Conservation (phyloP, 163 green algal genomes). For the Scenedesmus sp. region DNA sequence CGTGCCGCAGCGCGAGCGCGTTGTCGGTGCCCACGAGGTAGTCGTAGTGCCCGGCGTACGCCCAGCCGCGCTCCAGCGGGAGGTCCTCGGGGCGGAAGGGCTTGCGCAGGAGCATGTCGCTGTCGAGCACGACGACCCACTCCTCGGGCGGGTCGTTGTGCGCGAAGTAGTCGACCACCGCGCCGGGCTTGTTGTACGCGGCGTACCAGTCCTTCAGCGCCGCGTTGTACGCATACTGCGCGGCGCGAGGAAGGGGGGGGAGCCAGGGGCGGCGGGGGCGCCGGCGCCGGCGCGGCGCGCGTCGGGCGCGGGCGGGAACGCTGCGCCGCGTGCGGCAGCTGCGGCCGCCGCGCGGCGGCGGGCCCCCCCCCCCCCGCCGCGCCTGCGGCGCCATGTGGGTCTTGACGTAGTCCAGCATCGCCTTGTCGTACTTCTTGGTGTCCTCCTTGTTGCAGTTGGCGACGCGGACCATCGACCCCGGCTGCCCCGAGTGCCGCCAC, state of each 20-base stretch:
- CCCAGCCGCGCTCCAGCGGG: constrained; percentile 60
- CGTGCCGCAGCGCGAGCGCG: constrained; percentile 78
- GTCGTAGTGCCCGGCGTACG: constrained; percentile 50
- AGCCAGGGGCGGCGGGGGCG: neutral
- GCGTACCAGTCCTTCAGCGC: constrained; percentile 54
- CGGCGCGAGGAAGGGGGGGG: neutral
- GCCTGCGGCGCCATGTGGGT: constrained; percentile 72
- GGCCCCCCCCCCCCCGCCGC: neutral
- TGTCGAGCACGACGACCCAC: constrained; percentile 62
- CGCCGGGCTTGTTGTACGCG: constrained; percentile 91
- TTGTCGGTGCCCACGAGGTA: constrained; percentile 84
- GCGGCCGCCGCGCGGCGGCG: neutral
- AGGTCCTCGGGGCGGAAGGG: constrained; percentile 70
- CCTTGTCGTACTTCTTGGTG: constrained; percentile 54
- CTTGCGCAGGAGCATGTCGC: constrained; percentile 76
- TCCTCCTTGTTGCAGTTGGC: constrained; percentile 81
- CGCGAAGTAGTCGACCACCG: constrained; percentile 74
- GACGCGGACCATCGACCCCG: constrained; percentile 76
- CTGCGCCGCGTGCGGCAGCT: too few species aligned
- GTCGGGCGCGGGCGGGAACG: too few species aligned
- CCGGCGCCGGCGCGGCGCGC: too few species aligned
- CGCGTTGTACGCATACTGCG: constrained; percentile 33
- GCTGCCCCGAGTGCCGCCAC: constrained; percentile 71
- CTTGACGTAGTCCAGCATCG: constrained; percentile 62
- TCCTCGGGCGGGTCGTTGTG: constrained; percentile 61